Base-by-base conservation (phyloP, 1,139 yeast species). In the Protomyces pachydermus region DNA sequence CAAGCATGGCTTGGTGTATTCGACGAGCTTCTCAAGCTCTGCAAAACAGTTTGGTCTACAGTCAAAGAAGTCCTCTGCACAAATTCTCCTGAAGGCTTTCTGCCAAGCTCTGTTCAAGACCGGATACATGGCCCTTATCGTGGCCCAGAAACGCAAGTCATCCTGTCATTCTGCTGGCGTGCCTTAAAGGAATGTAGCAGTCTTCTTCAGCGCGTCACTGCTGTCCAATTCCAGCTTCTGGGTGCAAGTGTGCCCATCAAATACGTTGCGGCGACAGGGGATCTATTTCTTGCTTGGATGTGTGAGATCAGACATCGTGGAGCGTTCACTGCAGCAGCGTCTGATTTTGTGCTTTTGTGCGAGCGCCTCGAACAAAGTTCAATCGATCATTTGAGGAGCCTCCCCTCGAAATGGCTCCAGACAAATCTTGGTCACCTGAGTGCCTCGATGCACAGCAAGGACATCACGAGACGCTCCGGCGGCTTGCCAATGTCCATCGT, bases 381-480 rank as follows among this genome's bases (percentile, higher is more conserved):
- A n/a, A 45, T 6, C 68, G 72, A 14, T 69, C 71, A 3, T 74
- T 74, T 0, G 69, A 72, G 76, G 4, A 68, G 69, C 0, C 78
- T 77, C 61, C 82, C 91, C 54, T 67, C 72, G 46, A 63, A 69
- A 14, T 87, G 95, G 93, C 74, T 90, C 3, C 71, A 78, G 20
- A 76, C 78, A 10, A 86, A 82, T 68, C 71, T 91, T 25, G 72
- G 74, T 1, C 72, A 84, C 35, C 79, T 91, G 45, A 81, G 81
- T 68, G 77, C 79, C 1, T 28, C 55, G 2, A 37, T 39, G 39
- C 84, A 82, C 69, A 79, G 86, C 0, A 91, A 88, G 70, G 79
- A 81, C 61, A 86, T 91, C 61, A 88, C 96, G 0, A 81, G 98
- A 73, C 78, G 98, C 70, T 91, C 98, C 1, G 98, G 96, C 1